These are phyloP conservation scores for Podospora conica DNA, from an alignment of 495 filamentous ascomycete species.

Conservation along the genomic window DNA sequence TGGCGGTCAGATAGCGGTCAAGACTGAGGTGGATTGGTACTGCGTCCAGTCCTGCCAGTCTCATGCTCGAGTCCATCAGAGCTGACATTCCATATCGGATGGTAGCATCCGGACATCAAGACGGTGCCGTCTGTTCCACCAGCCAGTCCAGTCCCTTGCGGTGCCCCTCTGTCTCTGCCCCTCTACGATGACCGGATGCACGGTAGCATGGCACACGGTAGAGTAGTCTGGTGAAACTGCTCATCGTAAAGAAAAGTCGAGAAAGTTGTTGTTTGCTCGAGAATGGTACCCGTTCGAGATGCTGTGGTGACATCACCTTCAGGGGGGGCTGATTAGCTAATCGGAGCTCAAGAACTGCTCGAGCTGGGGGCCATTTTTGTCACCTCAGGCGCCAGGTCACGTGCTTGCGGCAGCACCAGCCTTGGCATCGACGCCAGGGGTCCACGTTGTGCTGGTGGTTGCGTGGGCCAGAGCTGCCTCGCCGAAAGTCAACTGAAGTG, in stretches of 20 bases:
- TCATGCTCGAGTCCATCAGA: neutral
- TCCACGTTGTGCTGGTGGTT: slow-evolving; percentile 17
- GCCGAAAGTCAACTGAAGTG: neutral
- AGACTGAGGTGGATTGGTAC: too few relatives aligned
- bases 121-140: too few relatives aligned
- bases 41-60: too few relatives aligned
- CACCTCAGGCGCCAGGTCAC: neutral
- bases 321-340: neutral
- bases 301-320: neutral
- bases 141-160: neutral
- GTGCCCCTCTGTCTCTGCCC: too few relatives aligned
- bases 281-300: too few relatives aligned
- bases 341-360: too few relatives aligned
- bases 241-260: too few relatives aligned
- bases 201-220: too few relatives aligned
- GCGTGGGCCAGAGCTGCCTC: slow-evolving; percentile 35
- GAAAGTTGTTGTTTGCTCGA: too few relatives aligned
- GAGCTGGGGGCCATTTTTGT: neutral
- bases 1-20: too few relatives aligned
- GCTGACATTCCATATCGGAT: neutral
- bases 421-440: neutral
- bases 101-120: neutral
- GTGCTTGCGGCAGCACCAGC: neutral
- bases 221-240: neutral
- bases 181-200: neutral